Percentiles rank a stretch among this genome's conserved stretches.
Evolutionary conservation across 1,284 basidiomycete genomes (phyloP).

Genomic region (Cryptococcus sp.): DNA sequence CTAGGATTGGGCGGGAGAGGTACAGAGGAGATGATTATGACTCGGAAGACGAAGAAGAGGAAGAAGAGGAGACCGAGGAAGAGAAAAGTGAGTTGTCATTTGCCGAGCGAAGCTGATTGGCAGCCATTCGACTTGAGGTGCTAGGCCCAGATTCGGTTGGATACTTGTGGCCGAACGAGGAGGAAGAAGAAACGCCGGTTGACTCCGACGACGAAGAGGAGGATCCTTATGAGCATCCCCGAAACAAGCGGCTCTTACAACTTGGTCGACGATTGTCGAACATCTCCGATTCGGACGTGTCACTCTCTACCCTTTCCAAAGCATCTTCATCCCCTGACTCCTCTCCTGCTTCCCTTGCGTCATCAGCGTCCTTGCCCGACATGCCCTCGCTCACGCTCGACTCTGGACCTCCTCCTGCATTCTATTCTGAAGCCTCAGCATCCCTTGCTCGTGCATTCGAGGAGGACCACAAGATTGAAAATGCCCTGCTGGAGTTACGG

Average conservation of each 20-base stretch:
- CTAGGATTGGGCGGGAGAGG: slow-evolving; percentile 71
- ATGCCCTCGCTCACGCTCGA: slow-evolving; percentile 29
- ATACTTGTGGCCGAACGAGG: slow-evolving; percentile 53
- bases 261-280: slow-evolving; percentile 48
- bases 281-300: slow-evolving; percentile 32
- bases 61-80: slow-evolving; percentile 37
- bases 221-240: slow-evolving; percentile 52
- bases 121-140: slow-evolving; percentile 25
- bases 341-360: slow-evolving; percentile 29
- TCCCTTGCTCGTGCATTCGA: slow-evolving; percentile 50
- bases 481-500: slow-evolving; percentile 49
- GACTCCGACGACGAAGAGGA: slow-evolving; percentile 49
- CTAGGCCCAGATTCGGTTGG: slow-evolving; percentile 48
- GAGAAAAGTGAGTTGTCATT: slow-evolving; percentile 31
- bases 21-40: slow-evolving; percentile 72
- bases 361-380: slow-evolving; percentile 30
- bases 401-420: slow-evolving; percentile 36
- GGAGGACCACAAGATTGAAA: slow-evolving; percentile 49
- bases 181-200: slow-evolving; percentile 38
- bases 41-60: slow-evolving; percentile 58
- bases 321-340: slow-evolving; percentile 42
- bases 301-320: slow-evolving; percentile 49
- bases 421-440: slow-evolving; percentile 42
- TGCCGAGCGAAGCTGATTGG: not conserved
- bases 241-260: slow-evolving; percentile 50